These are phyloP conservation scores for Rachicladosporium sp. DNA, from an alignment of 2,329 filamentous ascomycete genomes.

Conservation along the genomic window DNA sequence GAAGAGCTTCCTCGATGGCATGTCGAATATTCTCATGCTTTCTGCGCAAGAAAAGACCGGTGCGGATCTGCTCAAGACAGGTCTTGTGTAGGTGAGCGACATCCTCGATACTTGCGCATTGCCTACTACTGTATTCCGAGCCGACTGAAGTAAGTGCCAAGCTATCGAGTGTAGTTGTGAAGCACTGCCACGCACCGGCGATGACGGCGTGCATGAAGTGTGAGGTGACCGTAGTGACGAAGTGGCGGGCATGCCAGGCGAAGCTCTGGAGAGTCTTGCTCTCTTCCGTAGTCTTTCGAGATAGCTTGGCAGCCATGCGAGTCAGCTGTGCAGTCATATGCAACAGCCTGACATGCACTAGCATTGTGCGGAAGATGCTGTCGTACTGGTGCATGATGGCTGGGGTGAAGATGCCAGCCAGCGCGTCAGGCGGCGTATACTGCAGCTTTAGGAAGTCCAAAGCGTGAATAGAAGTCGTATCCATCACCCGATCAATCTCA, in stretches of 20 bases:
- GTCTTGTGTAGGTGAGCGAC: conserved; percentile 16
- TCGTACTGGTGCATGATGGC: conserved; percentile 69
- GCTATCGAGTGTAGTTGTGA: conserved; percentile 52
- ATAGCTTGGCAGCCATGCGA: too few relatives aligned
- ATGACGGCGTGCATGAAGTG: conserved; percentile 77
- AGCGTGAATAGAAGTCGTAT: conserved; percentile 71
- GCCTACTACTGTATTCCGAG: not conserved
- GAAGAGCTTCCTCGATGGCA: conserved; percentile 11
- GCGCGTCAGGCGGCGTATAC: conserved; percentile 62
- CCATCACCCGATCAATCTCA: conserved; percentile 72
- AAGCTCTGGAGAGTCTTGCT: conserved; percentile 26
- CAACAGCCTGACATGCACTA: conserved; percentile 63
- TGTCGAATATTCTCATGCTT: conserved; percentile 16
- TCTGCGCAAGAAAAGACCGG: conserved; percentile 19
- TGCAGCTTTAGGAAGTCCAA: conserved; percentile 86
- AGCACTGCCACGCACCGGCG: conserved; percentile 56
- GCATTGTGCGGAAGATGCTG: conserved; percentile 66
- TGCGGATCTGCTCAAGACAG: conserved; percentile 19
- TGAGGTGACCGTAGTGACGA: conserved; percentile 57
- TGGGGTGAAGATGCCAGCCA: conserved; percentile 62
- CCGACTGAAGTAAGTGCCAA: conserved; percentile 39
- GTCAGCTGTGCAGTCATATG: conserved; percentile 37
- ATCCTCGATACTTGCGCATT: conserved; percentile 11
- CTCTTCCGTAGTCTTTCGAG: conserved; percentile 1
- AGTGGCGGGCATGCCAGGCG: conserved; percentile 65